Base-by-base conservation (phyloP, 345 rosid species). In the Mercurialis annua region DNA sequence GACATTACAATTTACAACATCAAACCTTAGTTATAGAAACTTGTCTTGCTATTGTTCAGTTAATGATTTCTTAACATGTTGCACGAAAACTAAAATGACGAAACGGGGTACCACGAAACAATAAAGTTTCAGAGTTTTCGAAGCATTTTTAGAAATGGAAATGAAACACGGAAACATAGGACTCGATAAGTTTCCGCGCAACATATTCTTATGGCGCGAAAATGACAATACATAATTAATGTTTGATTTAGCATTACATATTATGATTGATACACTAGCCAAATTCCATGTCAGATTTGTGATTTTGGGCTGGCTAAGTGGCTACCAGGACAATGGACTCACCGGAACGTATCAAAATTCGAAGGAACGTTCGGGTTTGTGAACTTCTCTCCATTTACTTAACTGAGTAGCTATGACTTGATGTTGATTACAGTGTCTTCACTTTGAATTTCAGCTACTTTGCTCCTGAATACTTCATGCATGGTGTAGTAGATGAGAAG, bases 301-400 rank as follows among this genome's bases (percentile, higher is more conserved):
- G 97, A 93, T 82, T 93, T 93, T 8, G 98, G 97, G 51, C 81
- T 90, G 48, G 97, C 98, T 12, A 93, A 89, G 78, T 93, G 98
- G 98, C 89, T 93, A 17, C 98, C 97, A 0, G 81, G 74, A 49
- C 86, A 93, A 53, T 81, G 86, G 87, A 86, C 90, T 33, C 98
- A 90, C 62, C 90, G 83, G 69, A 86, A 87, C 59, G 96, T 90
- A 21, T 83, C 97, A 42, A 93, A 88, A 71, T 93, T 93, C 63
- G 97, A 90, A 69, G 98, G 98, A 71, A 93, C 98, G 74, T 93
- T 93, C 17, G 97, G 98, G 98, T 90, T 52, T 27, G 90, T 81
- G 54, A 36, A 33, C 70, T 27, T 58, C 53, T 27, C 48, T 30
- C 27, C 20, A 34, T 50, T 14, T 71, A 40, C 43, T 67, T 50